Evolutionary conservation across 1,139 yeast genomes (phyloP).

Genomic region (Eremothecium sinecaudum): DNA sequence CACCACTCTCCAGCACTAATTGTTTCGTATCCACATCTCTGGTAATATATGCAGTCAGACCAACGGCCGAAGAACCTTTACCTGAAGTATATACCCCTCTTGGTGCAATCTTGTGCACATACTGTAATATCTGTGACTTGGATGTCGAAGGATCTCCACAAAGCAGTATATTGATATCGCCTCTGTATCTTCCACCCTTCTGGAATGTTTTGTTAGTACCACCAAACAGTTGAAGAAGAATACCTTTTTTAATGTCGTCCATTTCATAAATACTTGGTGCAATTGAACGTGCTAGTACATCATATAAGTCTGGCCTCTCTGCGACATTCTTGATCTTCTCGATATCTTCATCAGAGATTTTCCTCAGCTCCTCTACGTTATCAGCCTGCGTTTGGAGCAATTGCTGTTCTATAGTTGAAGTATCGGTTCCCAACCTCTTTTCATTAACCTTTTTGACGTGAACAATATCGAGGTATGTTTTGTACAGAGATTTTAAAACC

Average conservation of each 20-base stretch:
- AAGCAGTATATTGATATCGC: conserved; percentile 84
- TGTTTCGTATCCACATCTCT: conserved; percentile 83
- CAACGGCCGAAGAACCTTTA: conserved; percentile 98
- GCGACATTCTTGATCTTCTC: conserved; percentile 53
- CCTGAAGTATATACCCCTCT: conserved; percentile 96
- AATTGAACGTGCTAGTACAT: conserved; percentile 77
- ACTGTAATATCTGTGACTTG: conserved; percentile 87
- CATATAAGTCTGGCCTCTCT: conserved; percentile 70
- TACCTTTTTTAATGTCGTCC: conserved; percentile 95
- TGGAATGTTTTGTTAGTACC: conserved; percentile 85
- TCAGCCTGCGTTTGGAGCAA: conserved; percentile 35
- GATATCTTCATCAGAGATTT: conserved; percentile 59
- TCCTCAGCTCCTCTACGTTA: conserved; percentile 63
- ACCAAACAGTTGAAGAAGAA: conserved; percentile 83
- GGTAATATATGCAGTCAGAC: conserved; percentile 96
- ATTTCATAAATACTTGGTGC: conserved; percentile 95
- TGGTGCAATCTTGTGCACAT: conserved; percentile 91
- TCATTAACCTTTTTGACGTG: conserved; percentile 82
- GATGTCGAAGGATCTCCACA: conserved; percentile 99
- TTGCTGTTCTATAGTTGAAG: conserved; percentile 57
- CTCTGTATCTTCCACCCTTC: conserved; percentile 93
- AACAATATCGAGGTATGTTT: conserved; percentile 89
- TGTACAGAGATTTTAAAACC: conserved; percentile 72
- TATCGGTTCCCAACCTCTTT: conserved; percentile 72
- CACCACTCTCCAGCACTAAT: conserved; percentile 96